Evolutionary conservation across 2,329 filamentous ascomycete genomes (phyloP).

Genomic region (Penicillium sp.): DNA sequence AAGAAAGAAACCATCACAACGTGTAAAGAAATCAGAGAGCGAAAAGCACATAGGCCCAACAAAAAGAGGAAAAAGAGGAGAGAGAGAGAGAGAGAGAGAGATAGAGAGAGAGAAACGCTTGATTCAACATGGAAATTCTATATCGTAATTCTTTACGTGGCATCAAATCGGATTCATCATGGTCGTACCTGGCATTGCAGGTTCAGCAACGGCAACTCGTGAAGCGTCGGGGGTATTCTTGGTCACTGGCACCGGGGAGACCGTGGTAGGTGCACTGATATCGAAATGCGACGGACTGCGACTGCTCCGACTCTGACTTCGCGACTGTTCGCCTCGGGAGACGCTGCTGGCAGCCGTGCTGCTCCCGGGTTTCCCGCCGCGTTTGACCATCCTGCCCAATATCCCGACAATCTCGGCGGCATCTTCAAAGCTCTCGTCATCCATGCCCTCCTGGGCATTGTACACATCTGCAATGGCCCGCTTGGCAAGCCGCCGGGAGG

Average conservation of each 20-base stretch:
- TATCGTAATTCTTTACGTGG: slow-evolving; percentile 10
- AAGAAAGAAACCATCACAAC: background rate
- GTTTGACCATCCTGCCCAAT: slow-evolving; percentile 81
- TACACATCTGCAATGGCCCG: slow-evolving; percentile 86
- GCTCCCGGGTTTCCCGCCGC: slow-evolving; percentile 47
- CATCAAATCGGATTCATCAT: slow-evolving; percentile 34
- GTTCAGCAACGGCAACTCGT: slow-evolving; percentile 1
- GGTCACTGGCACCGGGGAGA: slow-evolving; percentile 16
- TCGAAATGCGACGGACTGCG: slow-evolving; percentile 19
- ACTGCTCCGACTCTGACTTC: slow-evolving; percentile 29
- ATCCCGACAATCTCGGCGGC: slow-evolving; percentile 82
- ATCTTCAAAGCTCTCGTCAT: slow-evolving; percentile 91
- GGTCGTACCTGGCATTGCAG: slow-evolving; percentile 25
- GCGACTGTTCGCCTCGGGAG: slow-evolving; percentile 24
- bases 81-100: background rate
- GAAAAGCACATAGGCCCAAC: background rate
- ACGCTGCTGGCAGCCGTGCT: slow-evolving; percentile 28
- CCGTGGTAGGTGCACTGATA: slow-evolving; percentile 18
- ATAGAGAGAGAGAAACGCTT: background rate
- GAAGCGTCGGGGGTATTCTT: slow-evolving; percentile 13
- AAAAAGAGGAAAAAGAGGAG: background rate
- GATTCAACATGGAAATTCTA: slow-evolving; percentile 9
- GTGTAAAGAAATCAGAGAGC: background rate
- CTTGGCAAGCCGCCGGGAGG: slow-evolving; percentile 69
- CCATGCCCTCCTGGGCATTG: slow-evolving; percentile 83